Evolutionary conservation across 345 rosid genomes (phyloP).

Genomic region (Eucalyptus tenuipes): DNA sequence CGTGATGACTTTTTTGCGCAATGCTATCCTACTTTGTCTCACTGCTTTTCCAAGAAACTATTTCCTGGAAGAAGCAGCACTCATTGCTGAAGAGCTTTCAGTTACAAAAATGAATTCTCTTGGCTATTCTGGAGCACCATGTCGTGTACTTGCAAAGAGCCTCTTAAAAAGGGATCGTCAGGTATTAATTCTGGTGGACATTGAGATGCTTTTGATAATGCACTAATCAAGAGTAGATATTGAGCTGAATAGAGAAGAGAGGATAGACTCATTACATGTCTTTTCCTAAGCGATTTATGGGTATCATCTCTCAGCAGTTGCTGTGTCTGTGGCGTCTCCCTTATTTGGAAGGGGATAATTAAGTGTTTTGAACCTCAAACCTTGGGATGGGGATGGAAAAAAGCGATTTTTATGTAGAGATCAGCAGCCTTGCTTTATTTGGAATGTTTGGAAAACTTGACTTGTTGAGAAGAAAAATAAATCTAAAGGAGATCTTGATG

Average conservation of each 20-base stretch:
- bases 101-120: conserved; percentile 44
- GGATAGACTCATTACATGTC: not conserved
- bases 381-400: not conserved
- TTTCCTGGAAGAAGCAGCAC: conserved; percentile 71
- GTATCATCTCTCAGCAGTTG: not conserved
- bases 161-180: conserved; percentile 89
- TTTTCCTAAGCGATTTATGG: not conserved
- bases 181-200: conserved; percentile 22
- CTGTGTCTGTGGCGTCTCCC: not conserved
- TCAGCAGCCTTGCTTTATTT: not conserved
- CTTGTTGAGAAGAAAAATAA: not conserved
- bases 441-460: not conserved
- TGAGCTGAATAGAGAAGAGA: not conserved
- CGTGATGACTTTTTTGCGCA: conserved; percentile 77
- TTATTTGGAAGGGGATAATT: not conserved
- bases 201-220: not conserved
- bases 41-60: conserved; percentile 75
- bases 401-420: not conserved
- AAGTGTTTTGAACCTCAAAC: not conserved
- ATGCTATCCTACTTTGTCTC: conserved; percentile 66
- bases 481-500: not conserved
- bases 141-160: conserved; percentile 71
- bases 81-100: conserved; percentile 79
- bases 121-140: conserved; percentile 48
- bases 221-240: not conserved